phyloP scores from a whole-genome alignment of 306 rosid species.

The Prunus dulcis region DNA sequence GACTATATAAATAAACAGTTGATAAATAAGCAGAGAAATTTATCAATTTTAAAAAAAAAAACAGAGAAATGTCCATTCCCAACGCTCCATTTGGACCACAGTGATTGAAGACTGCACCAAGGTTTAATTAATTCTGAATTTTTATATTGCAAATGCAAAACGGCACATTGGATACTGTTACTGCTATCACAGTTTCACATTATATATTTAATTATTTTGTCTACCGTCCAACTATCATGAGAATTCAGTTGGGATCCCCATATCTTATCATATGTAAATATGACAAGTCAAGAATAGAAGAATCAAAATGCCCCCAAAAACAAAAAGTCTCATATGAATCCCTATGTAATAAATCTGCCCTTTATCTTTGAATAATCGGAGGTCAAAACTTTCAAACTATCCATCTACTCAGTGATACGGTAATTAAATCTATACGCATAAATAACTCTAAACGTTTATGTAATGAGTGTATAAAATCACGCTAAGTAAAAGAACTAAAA shows the following conservation, averaged over 20 bases:
- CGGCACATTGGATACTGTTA: slow-evolving; percentile 4
- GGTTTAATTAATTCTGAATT: background rate
- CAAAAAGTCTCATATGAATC: background rate
- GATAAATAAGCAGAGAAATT: background rate
- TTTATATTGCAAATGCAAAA: background rate
- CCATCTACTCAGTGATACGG: background rate
- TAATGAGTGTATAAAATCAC: no score
- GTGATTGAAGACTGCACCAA: background rate
- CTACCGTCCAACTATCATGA: background rate
- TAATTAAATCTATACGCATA: no score
- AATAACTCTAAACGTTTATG: no score
- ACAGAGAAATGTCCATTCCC: no score
- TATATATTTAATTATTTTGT: background rate
- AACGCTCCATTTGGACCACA: background rate
- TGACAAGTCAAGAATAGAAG: background rate
- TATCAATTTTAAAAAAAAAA: no score
- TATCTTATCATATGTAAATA: background rate
- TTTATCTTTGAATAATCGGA: background rate
- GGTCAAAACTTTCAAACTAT: background rate
- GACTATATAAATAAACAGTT: background rate
- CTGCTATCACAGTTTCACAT: background rate
- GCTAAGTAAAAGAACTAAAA: no score
- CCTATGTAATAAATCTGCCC: background rate
- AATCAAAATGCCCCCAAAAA: background rate
- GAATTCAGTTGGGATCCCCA: slow-evolving; percentile 6